Conservation (phyloP, 2,329 filamentous ascomycete species). For the Chaetomium strumarium region DNA sequence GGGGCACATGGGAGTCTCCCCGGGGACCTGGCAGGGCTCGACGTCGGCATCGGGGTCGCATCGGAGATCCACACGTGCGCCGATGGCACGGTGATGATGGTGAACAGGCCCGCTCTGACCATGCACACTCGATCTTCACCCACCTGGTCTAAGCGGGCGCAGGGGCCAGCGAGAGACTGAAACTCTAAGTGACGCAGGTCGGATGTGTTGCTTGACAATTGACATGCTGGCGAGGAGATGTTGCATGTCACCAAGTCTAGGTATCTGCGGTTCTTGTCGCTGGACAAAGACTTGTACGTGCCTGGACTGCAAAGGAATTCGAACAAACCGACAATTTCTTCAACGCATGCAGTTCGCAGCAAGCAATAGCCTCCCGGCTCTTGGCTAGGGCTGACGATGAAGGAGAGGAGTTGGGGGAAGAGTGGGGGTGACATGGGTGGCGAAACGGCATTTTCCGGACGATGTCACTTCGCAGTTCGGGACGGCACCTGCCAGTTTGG, state of each 20-base stretch:
- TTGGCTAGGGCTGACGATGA: no score
- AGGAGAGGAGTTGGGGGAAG: no score
- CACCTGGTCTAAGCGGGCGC: conserved; percentile 10
- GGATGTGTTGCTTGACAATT: not conserved
- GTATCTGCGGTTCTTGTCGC: no score
- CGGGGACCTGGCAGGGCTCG: not conserved
- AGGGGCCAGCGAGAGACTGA: conserved; percentile 20
- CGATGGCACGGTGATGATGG: conserved; percentile 16
- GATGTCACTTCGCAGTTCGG: not conserved
- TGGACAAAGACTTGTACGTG: no score
- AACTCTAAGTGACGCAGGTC: conserved; percentile 15
- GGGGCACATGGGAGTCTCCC: not conserved
- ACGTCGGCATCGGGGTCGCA: not conserved
- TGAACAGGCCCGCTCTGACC: conserved; percentile 24
- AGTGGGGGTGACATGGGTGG: no score
- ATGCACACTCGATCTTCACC: not conserved
- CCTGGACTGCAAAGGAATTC: no score
- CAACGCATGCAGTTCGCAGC: no score
- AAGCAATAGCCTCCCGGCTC: no score
- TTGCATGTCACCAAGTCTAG: no score
- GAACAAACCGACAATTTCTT: no score
- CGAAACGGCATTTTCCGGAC: conserved; percentile 2
- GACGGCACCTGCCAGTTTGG: no score
- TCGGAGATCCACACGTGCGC: not conserved
- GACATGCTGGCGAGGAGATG: no score